phyloP scores from a whole-genome alignment of 2,329 filamentous ascomycete genomes.

The Ciborinia camelliae region DNA sequence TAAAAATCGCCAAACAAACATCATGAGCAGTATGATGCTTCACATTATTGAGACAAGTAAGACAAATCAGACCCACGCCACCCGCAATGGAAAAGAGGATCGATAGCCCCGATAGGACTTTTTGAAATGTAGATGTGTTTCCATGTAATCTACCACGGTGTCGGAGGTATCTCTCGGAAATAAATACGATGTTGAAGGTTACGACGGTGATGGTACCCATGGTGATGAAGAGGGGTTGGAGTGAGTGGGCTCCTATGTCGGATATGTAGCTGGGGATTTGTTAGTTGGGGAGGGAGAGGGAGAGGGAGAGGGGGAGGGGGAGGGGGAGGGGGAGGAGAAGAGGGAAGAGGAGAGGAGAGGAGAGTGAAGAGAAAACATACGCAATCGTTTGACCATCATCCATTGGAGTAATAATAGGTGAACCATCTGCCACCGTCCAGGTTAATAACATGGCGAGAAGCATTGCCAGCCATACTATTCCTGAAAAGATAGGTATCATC shows the following conservation, averaged over 20 bases:
- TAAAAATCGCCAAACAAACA: slow-evolving; percentile 72
- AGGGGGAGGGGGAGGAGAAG: slow-evolving; percentile 45
- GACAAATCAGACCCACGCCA: slow-evolving; percentile 71
- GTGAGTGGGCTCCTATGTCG: slow-evolving; percentile 55
- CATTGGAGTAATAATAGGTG: slow-evolving; percentile 57
- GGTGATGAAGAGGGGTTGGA: slow-evolving; percentile 75
- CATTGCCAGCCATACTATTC: slow-evolving; percentile 29
- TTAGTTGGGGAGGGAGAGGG: neutral
- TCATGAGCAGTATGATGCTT: slow-evolving; percentile 64
- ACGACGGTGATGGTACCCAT: slow-evolving; percentile 68
- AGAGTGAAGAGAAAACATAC: slow-evolving; percentile 45
- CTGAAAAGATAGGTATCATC: slow-evolving; percentile 26
- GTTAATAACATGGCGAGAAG: slow-evolving; percentile 37
- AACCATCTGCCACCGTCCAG: slow-evolving; percentile 57
- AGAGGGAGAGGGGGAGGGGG: no score
- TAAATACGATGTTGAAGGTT: slow-evolving; percentile 74
- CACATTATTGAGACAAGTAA: slow-evolving; percentile 78
- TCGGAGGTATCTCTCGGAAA: slow-evolving; percentile 77
- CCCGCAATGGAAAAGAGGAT: slow-evolving; percentile 70
- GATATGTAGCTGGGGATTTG: slow-evolving; percentile 63
- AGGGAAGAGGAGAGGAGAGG: neutral
- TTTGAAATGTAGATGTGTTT: slow-evolving; percentile 62
- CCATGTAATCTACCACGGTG: slow-evolving; percentile 73
- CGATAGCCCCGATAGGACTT: slow-evolving; percentile 55
- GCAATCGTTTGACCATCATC: slow-evolving; percentile 50